Conservation (phyloP, 1,284 basidiomycete species). For the Tylopilus sp. region DNA sequence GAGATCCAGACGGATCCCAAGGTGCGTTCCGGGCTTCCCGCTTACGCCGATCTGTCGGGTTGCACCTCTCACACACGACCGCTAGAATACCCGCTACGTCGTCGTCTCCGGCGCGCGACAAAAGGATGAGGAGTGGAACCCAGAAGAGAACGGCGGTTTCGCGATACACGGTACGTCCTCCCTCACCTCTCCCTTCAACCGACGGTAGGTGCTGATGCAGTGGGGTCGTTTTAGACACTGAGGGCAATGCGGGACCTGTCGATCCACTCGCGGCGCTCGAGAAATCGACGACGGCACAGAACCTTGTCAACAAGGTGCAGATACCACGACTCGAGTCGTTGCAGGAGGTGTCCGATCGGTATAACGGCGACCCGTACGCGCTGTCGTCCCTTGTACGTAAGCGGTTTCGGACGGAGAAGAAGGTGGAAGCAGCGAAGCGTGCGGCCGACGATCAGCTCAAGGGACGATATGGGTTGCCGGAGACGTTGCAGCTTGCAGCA, state of each 20-base stretch:
- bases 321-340: constrained; percentile 85
- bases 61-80: neutral
- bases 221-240: constrained; percentile 69
- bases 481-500: constrained; percentile 66
- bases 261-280: constrained; percentile 93
- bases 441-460: constrained; percentile 77
- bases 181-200: neutral
- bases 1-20: constrained; percentile 98
- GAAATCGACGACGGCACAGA: constrained; percentile 84
- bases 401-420: constrained; percentile 89
- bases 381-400: constrained; percentile 82
- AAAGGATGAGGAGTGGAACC: constrained; percentile 97
- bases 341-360: constrained; percentile 76
- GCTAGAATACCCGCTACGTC: constrained; percentile 91
- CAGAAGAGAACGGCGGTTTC: constrained; percentile 93
- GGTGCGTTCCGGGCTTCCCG: constrained; percentile 54
- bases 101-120: constrained; percentile 90
- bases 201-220: neutral
- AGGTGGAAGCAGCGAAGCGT: constrained; percentile 73
- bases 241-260: constrained; percentile 67
- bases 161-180: constrained; percentile 80
- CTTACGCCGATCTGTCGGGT: neutral
- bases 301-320: constrained; percentile 76
- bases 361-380: constrained; percentile 87
- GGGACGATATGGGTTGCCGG: constrained; percentile 79